Evolutionary conservation across 345 rosid genomes (phyloP), one percentile per base, ranked within the genome.

Genomic region (Cardamine chenopodiifolia): DNA sequence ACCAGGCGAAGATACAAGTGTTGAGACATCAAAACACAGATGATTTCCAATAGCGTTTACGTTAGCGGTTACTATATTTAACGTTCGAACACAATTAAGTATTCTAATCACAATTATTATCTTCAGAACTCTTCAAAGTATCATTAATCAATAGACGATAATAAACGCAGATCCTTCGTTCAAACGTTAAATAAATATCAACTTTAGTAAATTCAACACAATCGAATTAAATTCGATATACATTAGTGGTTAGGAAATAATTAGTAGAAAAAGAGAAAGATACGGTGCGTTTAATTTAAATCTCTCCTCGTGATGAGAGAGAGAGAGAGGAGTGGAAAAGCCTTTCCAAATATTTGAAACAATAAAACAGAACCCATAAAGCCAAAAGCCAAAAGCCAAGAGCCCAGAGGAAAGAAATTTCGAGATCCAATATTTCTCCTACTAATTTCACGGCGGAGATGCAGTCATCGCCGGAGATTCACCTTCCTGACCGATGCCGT

Each of bases 391-490:
- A 23, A 62, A 60, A 56, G 8, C 12, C 23, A 31, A 0, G 15
- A 35, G 44, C 2, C 1, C 14, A 17, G 49, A 45, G 15, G 13
- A 65, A 7, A 19, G 13, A 31, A 22, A 42, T 4, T 7, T 22
- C 42, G 71, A 63, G 76, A 77, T 70, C 62, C 66, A 28, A 63
- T 23, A 6, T 32, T 54, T 42, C 20, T 65, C 48, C 70, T 52
- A 11, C 40, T 37, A 28, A 18, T 49, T 32, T 23, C 18, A 42
- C 62, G 72, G 56, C 56, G 68, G 60, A 66, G 66, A 78, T 78
- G 71, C 60, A 73, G 11, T 62, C 58, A 5, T 57, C 72, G 58
- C 56, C 42, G 57, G 61, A 23, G 34, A 34, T 34, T 74, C 52
- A 44, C 12, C 63, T 26, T 32, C 26, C 25, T 19, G 63, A 26